Percentiles rank a stretch among this genome's conserved stretches.
Conservation (phyloP, 306 rosid species). For the Fragaria ananassa region DNA sequence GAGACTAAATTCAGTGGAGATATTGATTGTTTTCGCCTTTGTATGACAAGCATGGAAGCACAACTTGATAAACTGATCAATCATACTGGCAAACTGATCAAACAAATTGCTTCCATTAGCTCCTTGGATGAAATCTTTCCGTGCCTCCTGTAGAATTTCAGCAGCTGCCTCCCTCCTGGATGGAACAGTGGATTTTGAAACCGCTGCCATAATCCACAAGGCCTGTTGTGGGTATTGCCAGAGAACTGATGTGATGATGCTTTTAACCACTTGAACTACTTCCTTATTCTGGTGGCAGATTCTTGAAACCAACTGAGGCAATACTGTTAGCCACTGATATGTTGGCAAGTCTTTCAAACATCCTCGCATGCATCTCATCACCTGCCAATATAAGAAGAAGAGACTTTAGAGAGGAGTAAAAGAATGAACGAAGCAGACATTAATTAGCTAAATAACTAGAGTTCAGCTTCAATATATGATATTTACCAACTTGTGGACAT, state of each 20-base stretch:
- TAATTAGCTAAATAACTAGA: conserved; percentile 15
- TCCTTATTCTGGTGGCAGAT: conserved; percentile 91
- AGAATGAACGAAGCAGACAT: conserved; percentile 19
- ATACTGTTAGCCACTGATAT: conserved; percentile 91
- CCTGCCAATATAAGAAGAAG: conserved; percentile 48
- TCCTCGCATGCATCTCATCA: conserved; percentile 60
- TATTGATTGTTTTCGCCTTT: conserved; percentile 70
- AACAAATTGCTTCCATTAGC: conserved; percentile 68
- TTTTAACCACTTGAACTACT: conserved; percentile 78
- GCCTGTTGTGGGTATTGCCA: conserved; percentile 85
- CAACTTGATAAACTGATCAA: conserved; percentile 88
- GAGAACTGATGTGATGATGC: conserved; percentile 77
- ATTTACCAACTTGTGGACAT: conserved; percentile 55
- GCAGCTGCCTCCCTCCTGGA: conserved; percentile 94
- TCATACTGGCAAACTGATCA: conserved; percentile 77
- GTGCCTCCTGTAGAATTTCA: conserved; percentile 87
- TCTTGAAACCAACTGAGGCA: conserved; percentile 97
- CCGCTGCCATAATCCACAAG: conserved; percentile 98
- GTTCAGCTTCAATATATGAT: conserved; percentile 9
- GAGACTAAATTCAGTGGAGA: conserved; percentile 85
- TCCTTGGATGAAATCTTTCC: conserved; percentile 68
- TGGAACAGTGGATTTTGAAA: conserved; percentile 88
- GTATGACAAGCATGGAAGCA: conserved; percentile 91
- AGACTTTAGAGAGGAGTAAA: conserved; percentile 20
- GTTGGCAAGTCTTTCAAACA: conserved; percentile 90